Evolutionary conservation across 2,329 filamentous ascomycete genomes (phyloP).

Genomic region (Aspergillus eucalypticola): DNA sequence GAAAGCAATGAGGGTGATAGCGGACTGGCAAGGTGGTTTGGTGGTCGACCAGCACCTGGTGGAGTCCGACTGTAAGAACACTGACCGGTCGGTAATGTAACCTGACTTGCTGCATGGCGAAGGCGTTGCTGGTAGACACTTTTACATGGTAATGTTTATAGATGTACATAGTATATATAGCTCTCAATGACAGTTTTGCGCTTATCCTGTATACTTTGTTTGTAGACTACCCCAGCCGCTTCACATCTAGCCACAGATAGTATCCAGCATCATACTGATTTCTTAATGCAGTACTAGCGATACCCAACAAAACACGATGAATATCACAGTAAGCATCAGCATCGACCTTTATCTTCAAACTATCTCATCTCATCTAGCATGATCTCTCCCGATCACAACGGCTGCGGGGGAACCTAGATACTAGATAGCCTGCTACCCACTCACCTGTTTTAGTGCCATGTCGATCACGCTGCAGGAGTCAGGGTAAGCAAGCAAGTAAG

Average conservation of each 20-base stretch:
- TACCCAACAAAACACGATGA: no score
- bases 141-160: background rate
- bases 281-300: no score
- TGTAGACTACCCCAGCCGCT: no score
- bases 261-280: no score
- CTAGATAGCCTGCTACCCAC: background rate
- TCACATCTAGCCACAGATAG: no score
- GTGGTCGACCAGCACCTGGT: constrained; percentile 42
- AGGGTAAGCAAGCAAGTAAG: no score
- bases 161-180: constrained; percentile 1
- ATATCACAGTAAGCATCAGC: no score
- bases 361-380: no score
- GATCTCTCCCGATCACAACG: background rate
- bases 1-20: constrained; percentile 45
- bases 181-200: background rate
- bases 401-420: background rate
- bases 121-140: constrained; percentile 21
- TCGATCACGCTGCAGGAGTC: background rate
- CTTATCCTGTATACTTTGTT: background rate
- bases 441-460: background rate
- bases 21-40: constrained; percentile 42
- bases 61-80: constrained; percentile 39
- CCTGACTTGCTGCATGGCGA: constrained; percentile 25
- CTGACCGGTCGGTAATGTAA: background rate
- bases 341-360: no score